Evolutionary conservation across 805 yeast species (phyloP), one percentile per base, ranked within the genome.

Genomic region (Hanseniaspora guilliermondii): DNA sequence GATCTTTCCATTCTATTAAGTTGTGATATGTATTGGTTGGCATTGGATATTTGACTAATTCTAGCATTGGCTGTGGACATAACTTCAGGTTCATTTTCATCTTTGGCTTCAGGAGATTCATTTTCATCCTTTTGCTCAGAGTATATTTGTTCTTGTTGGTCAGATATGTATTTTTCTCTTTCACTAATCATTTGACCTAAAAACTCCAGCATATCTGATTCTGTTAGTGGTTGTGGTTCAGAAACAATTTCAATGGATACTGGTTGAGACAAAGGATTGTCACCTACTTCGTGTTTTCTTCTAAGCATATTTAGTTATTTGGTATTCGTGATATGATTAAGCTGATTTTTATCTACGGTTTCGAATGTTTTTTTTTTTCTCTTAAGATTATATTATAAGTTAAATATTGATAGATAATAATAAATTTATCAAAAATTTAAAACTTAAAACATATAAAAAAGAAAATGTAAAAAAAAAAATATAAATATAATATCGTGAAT

Each of bases 1-100:
- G 83, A 87, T 68, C 95, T 76, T 64, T 83, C 91, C 40, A 85
- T 71, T 64, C 95, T 75, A 61, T 73, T 76, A 61, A 86, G 71
- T 70, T 85, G 95, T 56, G 85, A 63, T 11, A 72, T 25, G 5
- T 54, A 54, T 24, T 54, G 56, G 37, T 49, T 46, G n/a, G 72
- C 65, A 22, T 65, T 53, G 50, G 65, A 44, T 49, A 68, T 62
- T 38, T 67, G 66, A 22, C 62, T 60, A 47, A 63, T 63, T 46
- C 61, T 60, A 38, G 64, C 61, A 19, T 53, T 64, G 59, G 49
- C 58, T 1, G 56, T 47, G n/a, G 53, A 47, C 11, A 49, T 56
- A 38, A 35, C 59, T 1, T 55, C 56, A n/a, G 56, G 57, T 14
- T 53, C 47, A 21, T 53, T 56, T 24, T 52, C 57, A 6, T 45